Evolutionary conservation across 371 early-diverging fungal species (phyloP).

Genomic region (Apophysomyces variabilis): DNA sequence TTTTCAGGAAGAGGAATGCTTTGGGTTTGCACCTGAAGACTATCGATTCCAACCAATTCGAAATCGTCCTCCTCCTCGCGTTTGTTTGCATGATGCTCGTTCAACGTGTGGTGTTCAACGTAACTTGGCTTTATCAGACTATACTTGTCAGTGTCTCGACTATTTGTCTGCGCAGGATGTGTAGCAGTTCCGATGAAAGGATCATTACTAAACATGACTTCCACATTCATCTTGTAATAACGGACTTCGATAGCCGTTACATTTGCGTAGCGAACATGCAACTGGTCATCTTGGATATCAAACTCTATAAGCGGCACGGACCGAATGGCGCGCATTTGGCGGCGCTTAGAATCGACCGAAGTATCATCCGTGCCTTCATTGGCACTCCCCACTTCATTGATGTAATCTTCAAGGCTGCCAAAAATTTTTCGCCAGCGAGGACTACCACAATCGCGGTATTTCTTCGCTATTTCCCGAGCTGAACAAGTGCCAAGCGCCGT

Average conservation of each 20-base stretch:
- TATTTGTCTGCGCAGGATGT: background rate
- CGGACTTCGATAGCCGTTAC: conserved; percentile 45
- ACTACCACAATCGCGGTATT: conserved; percentile 48
- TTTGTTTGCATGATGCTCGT: conserved; percentile 2
- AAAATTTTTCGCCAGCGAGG: conserved; percentile 56
- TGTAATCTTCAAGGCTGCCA: conserved; percentile 41
- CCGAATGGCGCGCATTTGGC: conserved; percentile 19
- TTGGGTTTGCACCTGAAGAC: conserved; percentile 18
- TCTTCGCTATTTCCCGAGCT: conserved; percentile 35
- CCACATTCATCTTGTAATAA: conserved; percentile 64
- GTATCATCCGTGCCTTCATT: background rate
- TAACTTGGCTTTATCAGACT: conserved; percentile 40
- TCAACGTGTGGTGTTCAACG: conserved; percentile 12
- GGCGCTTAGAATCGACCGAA: conserved; percentile 3
- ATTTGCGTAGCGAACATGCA: conserved; percentile 40
- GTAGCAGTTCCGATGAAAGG: conserved; percentile 39
- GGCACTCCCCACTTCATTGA: conserved; percentile 45
- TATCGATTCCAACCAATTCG: conserved; percentile 41
- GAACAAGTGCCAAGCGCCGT: conserved; percentile 35
- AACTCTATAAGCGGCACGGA: conserved; percentile 39
- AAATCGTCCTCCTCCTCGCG: conserved; percentile 29
- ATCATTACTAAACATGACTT: conserved; percentile 61
- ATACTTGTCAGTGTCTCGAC: conserved; percentile 20
- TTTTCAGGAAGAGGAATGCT: conserved; percentile 4
- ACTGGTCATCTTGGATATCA: conserved; percentile 19